Conservation (phyloP, 2,329 filamentous ascomycete genomes). For the Moelleriella libera region DNA sequence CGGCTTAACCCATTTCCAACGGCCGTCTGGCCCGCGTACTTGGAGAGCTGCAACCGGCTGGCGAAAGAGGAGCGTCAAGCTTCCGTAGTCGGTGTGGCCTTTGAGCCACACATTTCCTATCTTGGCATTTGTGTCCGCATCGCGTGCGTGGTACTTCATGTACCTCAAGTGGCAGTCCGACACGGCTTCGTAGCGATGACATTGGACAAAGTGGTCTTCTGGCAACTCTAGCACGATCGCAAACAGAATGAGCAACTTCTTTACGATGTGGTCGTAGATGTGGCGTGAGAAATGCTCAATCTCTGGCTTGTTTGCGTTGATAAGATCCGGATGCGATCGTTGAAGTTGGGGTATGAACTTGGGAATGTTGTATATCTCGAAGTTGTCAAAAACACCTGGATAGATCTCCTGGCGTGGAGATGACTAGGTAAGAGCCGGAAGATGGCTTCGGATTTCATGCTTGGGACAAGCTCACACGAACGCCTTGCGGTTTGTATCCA, state of each 20-base stretch:
- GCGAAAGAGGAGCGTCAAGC: slow-evolving; percentile 40
- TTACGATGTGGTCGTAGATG: slow-evolving; percentile 17
- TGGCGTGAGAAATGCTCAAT: slow-evolving; percentile 21
- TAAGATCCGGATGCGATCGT: not conserved
- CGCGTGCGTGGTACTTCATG: slow-evolving; percentile 40
- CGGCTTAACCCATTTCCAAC: slow-evolving; percentile 22
- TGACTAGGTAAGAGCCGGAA: not conserved
- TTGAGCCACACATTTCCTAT: slow-evolving; percentile 20
- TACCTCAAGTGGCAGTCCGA: slow-evolving; percentile 44
- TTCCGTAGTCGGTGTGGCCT: slow-evolving; percentile 40
- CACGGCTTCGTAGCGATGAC: slow-evolving; percentile 37
- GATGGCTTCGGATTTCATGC: not conserved
- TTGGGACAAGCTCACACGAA: not conserved
- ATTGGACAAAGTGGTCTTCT: slow-evolving; percentile 36
- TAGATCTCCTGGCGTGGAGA: not conserved
- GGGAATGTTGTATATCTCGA: not conserved
- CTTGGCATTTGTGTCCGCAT: slow-evolving; percentile 24
- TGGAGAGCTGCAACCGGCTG: slow-evolving; percentile 43
- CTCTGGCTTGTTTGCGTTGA: not conserved
- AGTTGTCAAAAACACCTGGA: not conserved
- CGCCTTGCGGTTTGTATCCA: not conserved
- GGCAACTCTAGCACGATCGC: slow-evolving; percentile 41
- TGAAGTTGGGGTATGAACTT: not conserved
- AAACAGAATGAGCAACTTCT: slow-evolving; percentile 19
- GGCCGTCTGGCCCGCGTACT: slow-evolving; percentile 14